Conservation (phyloP, 2,329 filamentous ascomycete genomes). For the Phialocephala sp. region DNA sequence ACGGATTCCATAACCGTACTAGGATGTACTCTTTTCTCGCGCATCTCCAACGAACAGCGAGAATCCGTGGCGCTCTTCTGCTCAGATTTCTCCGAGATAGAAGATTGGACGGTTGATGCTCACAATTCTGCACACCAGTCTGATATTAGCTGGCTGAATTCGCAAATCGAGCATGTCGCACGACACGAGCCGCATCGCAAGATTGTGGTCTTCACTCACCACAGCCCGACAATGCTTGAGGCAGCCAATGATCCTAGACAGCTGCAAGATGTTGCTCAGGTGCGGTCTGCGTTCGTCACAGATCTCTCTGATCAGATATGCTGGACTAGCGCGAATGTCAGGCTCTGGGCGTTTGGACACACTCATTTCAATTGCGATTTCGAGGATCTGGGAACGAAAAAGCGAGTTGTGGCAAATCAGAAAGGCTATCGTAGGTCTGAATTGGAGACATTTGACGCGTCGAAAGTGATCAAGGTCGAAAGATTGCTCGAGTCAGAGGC, state of each 20-base stretch:
- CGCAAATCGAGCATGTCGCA: slow-evolving; percentile 43
- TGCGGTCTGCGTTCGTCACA: slow-evolving; percentile 56
- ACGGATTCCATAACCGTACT: slow-evolving; percentile 47
- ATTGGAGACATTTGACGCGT: slow-evolving; percentile 5
- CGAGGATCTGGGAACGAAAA: slow-evolving; percentile 33
- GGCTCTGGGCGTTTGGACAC: slow-evolving; percentile 52
- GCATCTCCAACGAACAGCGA: slow-evolving; percentile 46
- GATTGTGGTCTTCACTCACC: slow-evolving; percentile 48
- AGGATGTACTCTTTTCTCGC: slow-evolving; percentile 45
- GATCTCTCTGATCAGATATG: slow-evolving; percentile 47
- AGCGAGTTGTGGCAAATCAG: slow-evolving; percentile 51
- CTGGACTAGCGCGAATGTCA: slow-evolving; percentile 41
- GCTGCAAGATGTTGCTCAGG: slow-evolving; percentile 27
- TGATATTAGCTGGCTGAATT: slow-evolving; percentile 48
- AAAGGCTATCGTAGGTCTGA: slow-evolving; percentile 44
- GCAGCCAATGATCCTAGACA: slow-evolving; percentile 22
- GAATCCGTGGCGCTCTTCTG: slow-evolving; percentile 30
- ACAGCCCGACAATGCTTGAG: slow-evolving; percentile 41
- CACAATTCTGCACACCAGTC: slow-evolving; percentile 15
- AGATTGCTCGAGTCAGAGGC: not conserved
- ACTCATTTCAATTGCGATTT: slow-evolving; percentile 52
- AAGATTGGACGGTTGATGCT: slow-evolving; percentile 8
- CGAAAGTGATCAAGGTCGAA: not conserved
- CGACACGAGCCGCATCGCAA: slow-evolving; percentile 42
- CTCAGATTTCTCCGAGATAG: slow-evolving; percentile 25